phyloP scores from a whole-genome alignment of 2,329 filamentous ascomycete genomes.

The Aspergillus neoniger region DNA sequence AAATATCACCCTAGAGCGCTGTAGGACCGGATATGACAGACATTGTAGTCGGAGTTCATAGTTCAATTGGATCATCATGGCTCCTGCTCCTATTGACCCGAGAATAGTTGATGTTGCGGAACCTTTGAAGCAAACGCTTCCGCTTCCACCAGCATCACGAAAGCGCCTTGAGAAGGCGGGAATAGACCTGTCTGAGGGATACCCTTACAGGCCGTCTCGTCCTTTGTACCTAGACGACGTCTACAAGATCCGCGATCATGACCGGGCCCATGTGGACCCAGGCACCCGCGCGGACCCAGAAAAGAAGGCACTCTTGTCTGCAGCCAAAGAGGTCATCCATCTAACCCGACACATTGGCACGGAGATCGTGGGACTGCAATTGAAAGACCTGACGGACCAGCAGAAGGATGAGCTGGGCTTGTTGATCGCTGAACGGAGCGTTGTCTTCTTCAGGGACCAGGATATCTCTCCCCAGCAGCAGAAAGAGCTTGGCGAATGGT shows the following conservation, averaged over 20 bases:
- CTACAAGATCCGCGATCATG: constrained; percentile 63
- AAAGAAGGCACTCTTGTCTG: constrained; percentile 61
- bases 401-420: constrained; percentile 65
- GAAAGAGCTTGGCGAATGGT: constrained; percentile 63
- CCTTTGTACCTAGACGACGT: constrained; percentile 72
- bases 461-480: constrained; percentile 63
- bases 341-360: constrained; percentile 65
- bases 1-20: not conserved
- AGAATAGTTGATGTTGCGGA: constrained; percentile 64
- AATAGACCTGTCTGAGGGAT: constrained; percentile 69
- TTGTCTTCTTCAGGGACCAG: constrained; percentile 69
- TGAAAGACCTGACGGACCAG: constrained; percentile 61
- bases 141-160: constrained; percentile 59
- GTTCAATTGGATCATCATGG: constrained; percentile 42
- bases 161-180: constrained; percentile 67
- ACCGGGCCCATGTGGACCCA: constrained; percentile 60
- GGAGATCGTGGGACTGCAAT: constrained; percentile 64
- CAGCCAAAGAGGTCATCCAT: constrained; percentile 64
- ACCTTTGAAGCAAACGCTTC: constrained; percentile 65
- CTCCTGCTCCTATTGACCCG: constrained; percentile 62
- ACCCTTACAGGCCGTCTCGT: constrained; percentile 68
- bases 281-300: constrained; percentile 66
- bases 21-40: not conserved
- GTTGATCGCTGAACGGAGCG: constrained; percentile 63
- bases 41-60: not conserved